phyloP scores from a whole-genome alignment of 495 filamentous ascomycete genomes.

The Penicillium bialowiezense region DNA sequence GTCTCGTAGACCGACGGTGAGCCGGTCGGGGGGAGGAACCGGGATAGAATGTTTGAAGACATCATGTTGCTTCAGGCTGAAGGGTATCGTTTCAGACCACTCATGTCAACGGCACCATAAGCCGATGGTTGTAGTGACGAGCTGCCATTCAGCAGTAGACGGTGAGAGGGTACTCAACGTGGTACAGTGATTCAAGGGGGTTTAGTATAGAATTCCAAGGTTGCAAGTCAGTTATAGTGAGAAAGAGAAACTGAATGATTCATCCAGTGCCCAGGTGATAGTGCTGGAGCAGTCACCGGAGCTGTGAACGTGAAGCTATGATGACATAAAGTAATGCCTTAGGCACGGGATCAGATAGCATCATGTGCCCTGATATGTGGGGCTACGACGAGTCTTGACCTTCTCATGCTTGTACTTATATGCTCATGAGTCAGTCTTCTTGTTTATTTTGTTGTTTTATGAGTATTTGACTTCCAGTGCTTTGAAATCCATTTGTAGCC shows the following conservation, averaged over 20 bases:
- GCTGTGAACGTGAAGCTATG: neutral
- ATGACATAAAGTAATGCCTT: conserved; percentile 7
- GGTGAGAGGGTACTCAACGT: neutral
- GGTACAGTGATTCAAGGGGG: too few species aligned
- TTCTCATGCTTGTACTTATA: too few species aligned
- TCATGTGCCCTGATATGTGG: too few species aligned
- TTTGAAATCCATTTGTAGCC: too few species aligned
- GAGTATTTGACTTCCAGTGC: too few species aligned
- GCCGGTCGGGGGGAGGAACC: conserved; percentile 62
- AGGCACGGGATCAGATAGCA: neutral
- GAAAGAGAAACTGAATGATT: too few species aligned
- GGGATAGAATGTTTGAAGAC: conserved; percentile 75
- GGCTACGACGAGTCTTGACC: too few species aligned
- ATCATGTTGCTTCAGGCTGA: conserved; percentile 49
- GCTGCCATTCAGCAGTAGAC: conserved; percentile 15
- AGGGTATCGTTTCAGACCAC: conserved; percentile 2
- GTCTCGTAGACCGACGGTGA: conserved; percentile 71
- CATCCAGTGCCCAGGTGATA: too few species aligned
- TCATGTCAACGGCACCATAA: conserved; percentile 20
- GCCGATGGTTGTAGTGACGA: conserved; percentile 8
- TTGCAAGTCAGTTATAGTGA: too few species aligned
- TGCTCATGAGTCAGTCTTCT: too few species aligned
- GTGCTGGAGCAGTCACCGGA: conserved; percentile 9
- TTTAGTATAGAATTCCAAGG: too few species aligned
- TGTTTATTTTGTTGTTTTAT: too few species aligned